Base-by-base conservation (phyloP, 495 filamentous ascomycete genomes). In the Rostrohypoxylon terebratum region DNA sequence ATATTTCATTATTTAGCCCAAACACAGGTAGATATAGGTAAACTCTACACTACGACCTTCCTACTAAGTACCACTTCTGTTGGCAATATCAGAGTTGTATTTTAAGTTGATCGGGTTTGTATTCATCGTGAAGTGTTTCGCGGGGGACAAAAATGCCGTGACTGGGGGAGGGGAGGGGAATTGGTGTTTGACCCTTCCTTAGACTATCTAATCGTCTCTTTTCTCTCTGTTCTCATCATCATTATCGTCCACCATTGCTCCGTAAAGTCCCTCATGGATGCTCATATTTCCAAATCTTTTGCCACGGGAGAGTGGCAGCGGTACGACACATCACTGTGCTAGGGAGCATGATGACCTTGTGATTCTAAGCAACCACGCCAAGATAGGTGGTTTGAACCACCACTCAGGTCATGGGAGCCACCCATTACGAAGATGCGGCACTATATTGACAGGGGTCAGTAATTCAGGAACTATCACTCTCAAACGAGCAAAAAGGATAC, bases 121-220 rank as follows among this genome's bases (percentile, higher is more conserved):
- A 73, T 75, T 78, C 48, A 70, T 73, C 47, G 74, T 77, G 76
- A 69, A 75, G 69, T 75, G 76, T 72, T 66, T 55, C 61, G 69
- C 58, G 66, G 67, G 67, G 74, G 66, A 71, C 69, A 75, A 4
- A 70, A 54, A 70, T 77, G 76, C 58, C 69, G 72, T 78, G 76
- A 72, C 72, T 71, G 62, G 25, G 51, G 44, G 54, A 63, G 62
- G 53, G 62, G 25, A 42, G 44, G 54, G 66, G 62, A 54, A 14
- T 68, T 71, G 63, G 66, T 72, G 72, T 63, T 75, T 57, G 60
- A 73, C 68, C 66, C 66, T 60, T 45, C 71, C 62, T 45, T 61
- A 21, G 68, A 71, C 74, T 77, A 78, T 71, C 74, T 78, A 75
- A 60, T 51, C 28, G 65, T 62, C 65, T 73, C 68, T 71, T 69